Evolutionary conservation across 2,329 filamentous ascomycete genomes (phyloP).

Genomic region (Purpureocillium lavendulum): DNA sequence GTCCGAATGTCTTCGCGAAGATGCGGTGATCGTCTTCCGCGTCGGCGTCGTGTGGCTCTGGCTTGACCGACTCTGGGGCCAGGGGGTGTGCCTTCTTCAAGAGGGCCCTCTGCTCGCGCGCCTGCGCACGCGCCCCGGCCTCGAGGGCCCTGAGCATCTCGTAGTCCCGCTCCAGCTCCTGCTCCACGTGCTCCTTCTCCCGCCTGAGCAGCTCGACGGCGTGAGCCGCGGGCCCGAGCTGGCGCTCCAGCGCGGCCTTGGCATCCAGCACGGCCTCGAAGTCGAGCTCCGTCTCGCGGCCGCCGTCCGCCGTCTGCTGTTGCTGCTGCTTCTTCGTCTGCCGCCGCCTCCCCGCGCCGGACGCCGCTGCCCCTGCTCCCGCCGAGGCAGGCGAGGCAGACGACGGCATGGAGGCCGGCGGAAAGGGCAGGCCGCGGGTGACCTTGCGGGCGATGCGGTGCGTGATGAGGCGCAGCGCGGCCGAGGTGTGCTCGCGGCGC

Average conservation of each 20-base stretch:
- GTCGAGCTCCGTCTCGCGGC: slow-evolving; percentile 52
- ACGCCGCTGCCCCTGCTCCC: slow-evolving; percentile 1
- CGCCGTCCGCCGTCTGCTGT: slow-evolving; percentile 22
- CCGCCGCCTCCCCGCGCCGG: neutral
- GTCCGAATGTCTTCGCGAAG: neutral
- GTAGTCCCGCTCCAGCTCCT: slow-evolving; percentile 47
- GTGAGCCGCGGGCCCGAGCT: slow-evolving; percentile 55
- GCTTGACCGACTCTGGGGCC: slow-evolving; percentile 26
- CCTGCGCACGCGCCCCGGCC: slow-evolving; percentile 47
- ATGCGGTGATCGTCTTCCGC: slow-evolving; percentile 4
- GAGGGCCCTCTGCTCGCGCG: slow-evolving; percentile 39
- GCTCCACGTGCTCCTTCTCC: slow-evolving; percentile 50
- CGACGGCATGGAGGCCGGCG: slow-evolving; percentile 34
- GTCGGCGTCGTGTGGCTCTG: slow-evolving; percentile 3
- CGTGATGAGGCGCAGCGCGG: slow-evolving; percentile 46
- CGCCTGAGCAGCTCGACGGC: slow-evolving; percentile 50
- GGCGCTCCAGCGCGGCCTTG: slow-evolving; percentile 45
- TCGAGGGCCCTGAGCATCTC: slow-evolving; percentile 41
- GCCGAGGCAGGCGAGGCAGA: slow-evolving; percentile 6
- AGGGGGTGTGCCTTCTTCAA: slow-evolving; percentile 41
- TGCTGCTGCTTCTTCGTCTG: neutral
- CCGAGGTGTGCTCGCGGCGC: slow-evolving; percentile 43
- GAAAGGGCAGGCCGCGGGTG: slow-evolving; percentile 56
- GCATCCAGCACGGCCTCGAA: slow-evolving; percentile 57
- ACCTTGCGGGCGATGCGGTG: slow-evolving; percentile 50